Conservation (phyloP, 768 basidiomycete species). For the Mrakia gelida region DNA sequence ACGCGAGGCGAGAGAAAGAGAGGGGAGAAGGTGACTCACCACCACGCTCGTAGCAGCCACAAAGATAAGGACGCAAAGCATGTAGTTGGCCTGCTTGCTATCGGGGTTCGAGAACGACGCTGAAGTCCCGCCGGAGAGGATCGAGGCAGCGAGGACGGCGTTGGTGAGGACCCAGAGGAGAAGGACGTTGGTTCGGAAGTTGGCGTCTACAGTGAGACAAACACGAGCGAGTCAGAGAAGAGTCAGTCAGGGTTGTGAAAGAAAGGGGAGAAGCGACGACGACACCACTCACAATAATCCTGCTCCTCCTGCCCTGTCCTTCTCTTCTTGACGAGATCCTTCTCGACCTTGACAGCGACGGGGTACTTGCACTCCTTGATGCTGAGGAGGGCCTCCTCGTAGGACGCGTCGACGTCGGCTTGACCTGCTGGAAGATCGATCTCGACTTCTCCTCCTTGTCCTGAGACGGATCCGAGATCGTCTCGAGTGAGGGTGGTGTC, state of each 20-base stretch:
- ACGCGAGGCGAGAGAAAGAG: not conserved
- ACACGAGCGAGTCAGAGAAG: too few species aligned
- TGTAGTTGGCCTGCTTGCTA: constrained; percentile 26
- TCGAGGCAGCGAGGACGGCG: constrained; percentile 42
- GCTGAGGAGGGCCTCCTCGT: constrained; percentile 19
- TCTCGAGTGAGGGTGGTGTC: constrained; percentile 52
- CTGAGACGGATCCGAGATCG: constrained; percentile 71
- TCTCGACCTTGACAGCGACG: not conserved
- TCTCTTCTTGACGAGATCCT: constrained; percentile 13
- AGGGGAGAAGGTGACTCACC: not conserved
- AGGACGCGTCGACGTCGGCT: constrained; percentile 35
- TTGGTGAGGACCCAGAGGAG: constrained; percentile 44
- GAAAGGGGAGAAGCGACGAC: not conserved
- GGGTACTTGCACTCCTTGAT: constrained; percentile 25
- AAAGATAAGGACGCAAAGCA: constrained; percentile 26
- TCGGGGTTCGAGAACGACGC: constrained; percentile 13
- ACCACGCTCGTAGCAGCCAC: constrained; percentile 24
- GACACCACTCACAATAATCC: constrained; percentile 24
- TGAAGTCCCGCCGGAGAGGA: constrained; percentile 38
- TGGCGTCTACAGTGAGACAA: constrained; percentile 10
- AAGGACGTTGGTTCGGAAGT: constrained; percentile 38
- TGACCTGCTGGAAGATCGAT: constrained; percentile 72
- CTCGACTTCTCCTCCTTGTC: constrained; percentile 73
- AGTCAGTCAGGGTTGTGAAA: not conserved
- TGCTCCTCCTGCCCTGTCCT: constrained; percentile 5